Evolutionary conservation across 1,284 basidiomycete genomes (phyloP), one percentile per base, ranked within the genome.

Genomic region (Inonotus hispidus): DNA sequence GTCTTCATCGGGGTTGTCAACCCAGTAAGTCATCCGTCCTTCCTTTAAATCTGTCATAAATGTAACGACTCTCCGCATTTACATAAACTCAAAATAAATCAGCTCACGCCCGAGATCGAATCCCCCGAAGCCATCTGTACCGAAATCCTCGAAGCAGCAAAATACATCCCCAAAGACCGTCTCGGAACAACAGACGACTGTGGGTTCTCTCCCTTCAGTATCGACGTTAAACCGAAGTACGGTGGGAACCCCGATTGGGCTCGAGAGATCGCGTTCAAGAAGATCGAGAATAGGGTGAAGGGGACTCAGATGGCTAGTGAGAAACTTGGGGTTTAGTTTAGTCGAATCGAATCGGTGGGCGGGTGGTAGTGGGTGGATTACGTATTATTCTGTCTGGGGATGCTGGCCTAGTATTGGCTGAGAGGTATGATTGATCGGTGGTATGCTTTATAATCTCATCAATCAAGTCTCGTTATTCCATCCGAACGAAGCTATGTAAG

Each of bases 171-270:
- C 3, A 58, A 53, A 32, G 63, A 67, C 23, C 62, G 65, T 25
- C 63, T 68, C 38, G 67, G 67, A 25, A 66, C 64, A 35, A 68
- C 67, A n/a, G 67, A 68, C 53, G 67, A 68, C 57, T 68, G 67
- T 52, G 67, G 67, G 13, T 68, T 68, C 60, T 66, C 66, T 10
- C 64, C 64, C n/a, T 68, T 68, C 59, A 63, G 63, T 46, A 63
- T 59, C n/a, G 66, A 68, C 37, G 39, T n/a, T 29, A 67, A 67
- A 46, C 62, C 67, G 21, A 65, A 60, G 37, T 65, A 67, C 38
- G 61, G 65, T 21, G 57, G 58, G 16, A 19, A 32, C n/a, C 64
- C 67, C 1, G 67, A 68, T 55, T 65, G 52, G 54, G 66, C 67
- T 11, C 58, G 67, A 29, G 63, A 66, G 23, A 59, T 68, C 27